Percentiles rank a stretch among this genome's conserved stretches.
phyloP scores from a whole-genome alignment of 306 rosid genomes.

The Corylus avellana region DNA sequence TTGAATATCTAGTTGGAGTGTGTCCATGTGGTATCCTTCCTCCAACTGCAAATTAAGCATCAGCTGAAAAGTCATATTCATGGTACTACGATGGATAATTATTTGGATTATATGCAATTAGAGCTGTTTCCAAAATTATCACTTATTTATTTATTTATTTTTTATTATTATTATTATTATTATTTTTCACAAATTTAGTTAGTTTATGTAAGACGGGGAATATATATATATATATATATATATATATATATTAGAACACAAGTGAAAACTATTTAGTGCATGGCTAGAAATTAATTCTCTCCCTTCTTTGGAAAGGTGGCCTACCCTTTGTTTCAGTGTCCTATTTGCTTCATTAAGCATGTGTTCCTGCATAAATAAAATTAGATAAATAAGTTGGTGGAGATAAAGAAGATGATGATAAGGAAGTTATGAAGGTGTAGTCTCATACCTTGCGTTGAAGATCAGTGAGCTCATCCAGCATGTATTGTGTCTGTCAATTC shows the following conservation, averaged over 20 bases:
- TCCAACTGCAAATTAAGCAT: conserved; percentile 49
- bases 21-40: conserved; percentile 77
- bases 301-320: conserved; percentile 12
- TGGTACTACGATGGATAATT: neutral
- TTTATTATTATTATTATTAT: too few relatives aligned
- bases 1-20: conserved; percentile 63
- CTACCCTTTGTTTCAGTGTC: conserved; percentile 86
- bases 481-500: conserved; percentile 65
- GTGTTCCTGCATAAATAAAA: conserved; percentile 57
- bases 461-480: conserved; percentile 90
- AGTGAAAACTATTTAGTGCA: neutral
- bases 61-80: conserved; percentile 17
- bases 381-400: neutral
- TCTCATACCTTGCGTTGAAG: conserved; percentile 77
- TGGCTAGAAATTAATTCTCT: neutral
- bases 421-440: neutral
- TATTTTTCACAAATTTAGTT: neutral
- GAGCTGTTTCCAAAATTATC: neutral
- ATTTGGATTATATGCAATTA: neutral
- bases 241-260: neutral
- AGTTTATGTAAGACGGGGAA: neutral
- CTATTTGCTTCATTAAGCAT: conserved; percentile 75
- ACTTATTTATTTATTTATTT: neutral
- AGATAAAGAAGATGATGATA: neutral
- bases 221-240: too few relatives aligned